Base-by-base conservation (phyloP, 2,329 filamentous ascomycete species). In the Juglanconis juglandina region DNA sequence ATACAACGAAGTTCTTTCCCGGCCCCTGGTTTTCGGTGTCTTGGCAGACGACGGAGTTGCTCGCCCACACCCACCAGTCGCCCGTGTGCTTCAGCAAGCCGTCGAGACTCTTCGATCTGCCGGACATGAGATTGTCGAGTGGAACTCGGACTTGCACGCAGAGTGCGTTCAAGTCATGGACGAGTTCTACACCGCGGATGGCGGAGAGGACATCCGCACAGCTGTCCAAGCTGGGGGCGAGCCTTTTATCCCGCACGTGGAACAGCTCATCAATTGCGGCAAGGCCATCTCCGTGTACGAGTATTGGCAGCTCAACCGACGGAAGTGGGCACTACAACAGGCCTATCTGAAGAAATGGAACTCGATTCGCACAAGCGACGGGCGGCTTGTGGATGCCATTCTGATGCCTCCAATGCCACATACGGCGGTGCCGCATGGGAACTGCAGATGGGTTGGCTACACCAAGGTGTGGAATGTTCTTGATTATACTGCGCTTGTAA, bases 251-350 rank as follows among this genome's bases (percentile, higher is more conserved):
- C 80, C 82, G 0, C 82, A 86, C 58, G 84, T 89, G 0, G 76
- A 87, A 66, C 76, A 73, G 0, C 75, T 89, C 5, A 70, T 88
- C 13, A 81, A 82, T 55, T 75, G 77, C 0, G 81, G 77, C 2
- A 65, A 76, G 10, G 68, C 83, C 1, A 83, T 88, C 13, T 86
- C 83, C 0, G 84, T 88, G 0, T 87, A 84, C 60, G 76, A 86
- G 4, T 89, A 89, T 70, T 89, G 86, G 87, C 85, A 88, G 65
- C 75, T 89, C 6, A 88, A 88, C 71, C 82, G 76, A 62, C 76
- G 77, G 33, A 88, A 88, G 66, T 59, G 76, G 33, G 74, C 72
- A 0, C 73, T 78, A 65, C 83, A 86, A 63, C 79, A 85, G 60
- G 75, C 72, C 2, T 87, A 86, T 58, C 75, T 87, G 1, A 78